Base-by-base conservation (phyloP, 345 rosid species). In the Jatropha curcas region DNA sequence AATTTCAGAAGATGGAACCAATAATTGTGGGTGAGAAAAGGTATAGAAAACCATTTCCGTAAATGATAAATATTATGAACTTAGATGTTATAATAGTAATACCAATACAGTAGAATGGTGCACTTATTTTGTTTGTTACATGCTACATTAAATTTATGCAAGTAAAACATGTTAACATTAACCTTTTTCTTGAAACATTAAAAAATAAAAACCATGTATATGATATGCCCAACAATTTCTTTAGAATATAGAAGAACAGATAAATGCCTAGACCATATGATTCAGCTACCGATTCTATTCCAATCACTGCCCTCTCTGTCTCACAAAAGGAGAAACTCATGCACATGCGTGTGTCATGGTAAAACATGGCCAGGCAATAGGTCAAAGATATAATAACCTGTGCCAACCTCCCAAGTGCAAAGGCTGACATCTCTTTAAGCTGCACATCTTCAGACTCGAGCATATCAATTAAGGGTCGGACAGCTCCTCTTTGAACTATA, bases 341-440 rank as follows among this genome's bases (percentile, higher is more conserved):
- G 34, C 13, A 24, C 2, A 8, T 43, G 20, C 30, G 5, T 30
- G 6, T 35, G 13, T n/a, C n/a, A n/a, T 35, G 22, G 33, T 56
- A 71, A 34, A 71, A 22, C 73, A 60, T 57, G 48, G 24, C 22
- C 25, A 45, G 9, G n/a, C n/a, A 55, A 35, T 27, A 70, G 46
- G 27, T 62, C 13, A 27, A 45, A 25, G 64, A 71, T 65, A 19
- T 17, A 67, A 69, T 35, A 71, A 90, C 98, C 94, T 88, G 98
- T 53, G 96, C 96, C 84, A 90, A 74, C 43, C 94, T 87, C 75
- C 93, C 92, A 57, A 92, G 91, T 7, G 93, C 94, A 80, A 90
- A 92, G 67, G 94, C 88, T 34, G 98, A 72, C 96, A 90, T 89
- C 81, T 89, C 92, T 78, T 83, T 81, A 45, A 88, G 89, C 69